These are phyloP conservation scores for Saccharomycopsis hybrid DNA, from an alignment of 1,139 yeast genomes.

Conservation along the genomic window DNA sequence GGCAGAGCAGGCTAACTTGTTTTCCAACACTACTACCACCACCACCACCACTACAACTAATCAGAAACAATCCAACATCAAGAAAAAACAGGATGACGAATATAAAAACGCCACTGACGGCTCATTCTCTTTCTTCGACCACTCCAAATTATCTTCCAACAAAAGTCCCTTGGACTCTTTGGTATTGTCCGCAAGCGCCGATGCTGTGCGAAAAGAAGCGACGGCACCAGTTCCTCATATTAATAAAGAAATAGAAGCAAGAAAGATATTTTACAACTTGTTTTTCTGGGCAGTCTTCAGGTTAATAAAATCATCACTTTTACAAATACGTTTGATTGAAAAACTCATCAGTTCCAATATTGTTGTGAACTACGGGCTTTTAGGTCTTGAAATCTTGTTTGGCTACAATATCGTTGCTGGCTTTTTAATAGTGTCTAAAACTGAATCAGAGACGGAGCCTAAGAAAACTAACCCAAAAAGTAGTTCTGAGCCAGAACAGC, in stretches of 20 bases:
- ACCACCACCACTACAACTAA: too few species aligned
- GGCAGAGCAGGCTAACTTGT: neutral
- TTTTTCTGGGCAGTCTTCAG: conserved; percentile 10
- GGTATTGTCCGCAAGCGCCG: conserved; percentile 1
- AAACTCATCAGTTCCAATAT: neutral
- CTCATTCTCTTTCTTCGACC: conserved; percentile 35
- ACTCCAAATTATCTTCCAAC: conserved; percentile 1
- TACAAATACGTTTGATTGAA: neutral
- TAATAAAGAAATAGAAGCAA: conserved; percentile 18
- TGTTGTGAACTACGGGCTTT: neutral
- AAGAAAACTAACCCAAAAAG: too few species aligned
- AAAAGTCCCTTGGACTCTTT: conserved; percentile 9
- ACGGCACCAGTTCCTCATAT: too few species aligned
- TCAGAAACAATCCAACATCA: too few species aligned
- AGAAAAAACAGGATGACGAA: conserved; percentile 21
- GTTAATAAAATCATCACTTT: conserved; percentile 6
- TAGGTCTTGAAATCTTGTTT: conserved; percentile 4
- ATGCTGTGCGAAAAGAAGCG: neutral
- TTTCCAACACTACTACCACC: too few species aligned
- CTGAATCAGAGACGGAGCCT: neutral
- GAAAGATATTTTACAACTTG: conserved; percentile 15
- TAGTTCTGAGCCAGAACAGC: neutral
- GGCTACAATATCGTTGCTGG: conserved; percentile 8
- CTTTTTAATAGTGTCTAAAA: conserved; percentile 1
- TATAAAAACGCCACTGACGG: conserved; percentile 45